Evolutionary conservation across 2,329 filamentous ascomycete genomes (phyloP).

Genomic region (Neopestalotiopsis rosae): DNA sequence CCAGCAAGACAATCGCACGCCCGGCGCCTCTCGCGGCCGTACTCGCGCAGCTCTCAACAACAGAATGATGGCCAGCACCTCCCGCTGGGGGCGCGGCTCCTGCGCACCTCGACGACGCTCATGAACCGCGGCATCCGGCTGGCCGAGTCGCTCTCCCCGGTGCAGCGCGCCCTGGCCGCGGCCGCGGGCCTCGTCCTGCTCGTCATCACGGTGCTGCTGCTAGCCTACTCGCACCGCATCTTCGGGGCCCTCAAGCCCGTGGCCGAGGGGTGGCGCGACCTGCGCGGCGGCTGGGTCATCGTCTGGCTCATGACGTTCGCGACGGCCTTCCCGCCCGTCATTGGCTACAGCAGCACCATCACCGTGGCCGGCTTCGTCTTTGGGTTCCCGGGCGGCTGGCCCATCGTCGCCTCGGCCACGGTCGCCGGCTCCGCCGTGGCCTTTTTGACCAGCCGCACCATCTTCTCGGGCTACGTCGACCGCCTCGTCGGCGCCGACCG

Average conservation of each 20-base stretch:
- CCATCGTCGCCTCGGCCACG: constrained; percentile 80
- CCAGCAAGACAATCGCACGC: constrained; percentile 24
- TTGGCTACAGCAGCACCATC: constrained; percentile 81
- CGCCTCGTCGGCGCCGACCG: constrained; percentile 81
- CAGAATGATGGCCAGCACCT: constrained; percentile 21
- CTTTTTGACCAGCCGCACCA: constrained; percentile 80
- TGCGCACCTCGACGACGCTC: constrained; percentile 47
- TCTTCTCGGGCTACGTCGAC: constrained; percentile 80
- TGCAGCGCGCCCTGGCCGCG: constrained; percentile 66
- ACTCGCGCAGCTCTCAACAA: constrained; percentile 34
- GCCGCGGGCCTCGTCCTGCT: constrained; percentile 54
- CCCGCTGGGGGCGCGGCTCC: constrained; percentile 44
- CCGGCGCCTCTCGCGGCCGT: constrained; percentile 50
- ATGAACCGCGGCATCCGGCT: constrained; percentile 48
- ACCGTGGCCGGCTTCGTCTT: constrained; percentile 61
- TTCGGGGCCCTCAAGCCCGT: constrained; percentile 76
- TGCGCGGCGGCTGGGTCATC: constrained; percentile 75
- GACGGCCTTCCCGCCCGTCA: constrained; percentile 84
- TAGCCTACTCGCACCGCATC: constrained; percentile 80
- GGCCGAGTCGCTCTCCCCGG: constrained; percentile 60
- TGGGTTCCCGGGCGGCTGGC: constrained; percentile 72
- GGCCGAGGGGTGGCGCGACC: constrained; percentile 77
- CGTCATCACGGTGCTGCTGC: constrained; percentile 67
- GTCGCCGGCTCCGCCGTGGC: constrained; percentile 78
- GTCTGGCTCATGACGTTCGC: constrained; percentile 77